Evolutionary conservation across 345 rosid genomes (phyloP).

Genomic region (Citrus mangshanensis): DNA sequence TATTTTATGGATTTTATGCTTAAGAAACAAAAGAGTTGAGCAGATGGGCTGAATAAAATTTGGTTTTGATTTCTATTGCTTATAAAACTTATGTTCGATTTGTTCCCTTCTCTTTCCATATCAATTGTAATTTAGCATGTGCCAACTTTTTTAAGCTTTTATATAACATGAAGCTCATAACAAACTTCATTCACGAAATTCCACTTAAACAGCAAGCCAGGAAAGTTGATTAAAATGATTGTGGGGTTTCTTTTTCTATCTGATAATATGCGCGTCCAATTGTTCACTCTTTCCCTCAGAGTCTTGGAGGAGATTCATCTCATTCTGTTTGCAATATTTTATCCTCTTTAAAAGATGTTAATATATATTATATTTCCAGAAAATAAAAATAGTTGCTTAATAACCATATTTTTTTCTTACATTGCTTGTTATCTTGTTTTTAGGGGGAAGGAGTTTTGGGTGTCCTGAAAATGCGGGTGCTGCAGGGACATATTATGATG

Average conservation of each 20-base stretch:
- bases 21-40: neutral
- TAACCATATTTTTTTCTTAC: neutral
- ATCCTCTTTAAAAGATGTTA: neutral
- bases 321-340: neutral
- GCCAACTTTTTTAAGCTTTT: too few species aligned
- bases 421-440: constrained; percentile 7
- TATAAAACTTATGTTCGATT: too few species aligned
- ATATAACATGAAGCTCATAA: too few species aligned
- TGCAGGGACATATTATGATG: constrained; percentile 75
- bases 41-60: neutral
- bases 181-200: too few species aligned
- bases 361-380: neutral
- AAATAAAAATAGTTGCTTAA: neutral
- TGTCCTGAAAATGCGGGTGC: constrained; percentile 67
- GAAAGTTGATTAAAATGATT: neutral
- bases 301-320: neutral
- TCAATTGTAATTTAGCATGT: too few species aligned
- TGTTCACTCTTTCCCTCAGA: too few species aligned
- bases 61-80: too few species aligned
- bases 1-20: neutral
- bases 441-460: constrained; percentile 65
- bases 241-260: neutral
- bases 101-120: too few species aligned
- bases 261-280: neutral
- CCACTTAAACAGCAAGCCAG: too few species aligned